These are phyloP conservation scores for Spergularia bocconei DNA, from an alignment of 148 eudicot species.

Conservation along the genomic window DNA sequence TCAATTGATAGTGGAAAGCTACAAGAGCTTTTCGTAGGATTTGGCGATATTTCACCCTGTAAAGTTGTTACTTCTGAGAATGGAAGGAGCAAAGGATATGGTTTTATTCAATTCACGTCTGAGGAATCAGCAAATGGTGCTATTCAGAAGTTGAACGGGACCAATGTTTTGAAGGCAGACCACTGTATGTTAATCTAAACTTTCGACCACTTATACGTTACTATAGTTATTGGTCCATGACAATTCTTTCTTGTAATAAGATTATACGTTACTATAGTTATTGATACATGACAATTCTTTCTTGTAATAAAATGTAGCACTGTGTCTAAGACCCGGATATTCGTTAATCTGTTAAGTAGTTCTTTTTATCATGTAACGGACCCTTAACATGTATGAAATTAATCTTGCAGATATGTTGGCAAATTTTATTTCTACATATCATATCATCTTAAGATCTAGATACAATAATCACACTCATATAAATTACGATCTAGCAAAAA, in stretches of 20 bases:
- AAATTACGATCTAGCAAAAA: too few species aligned
- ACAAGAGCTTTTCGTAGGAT: conserved; percentile 54
- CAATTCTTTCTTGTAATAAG: too few species aligned
- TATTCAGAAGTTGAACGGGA: conserved; percentile 60
- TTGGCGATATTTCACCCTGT: conserved; percentile 63
- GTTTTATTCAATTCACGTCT: conserved; percentile 69
- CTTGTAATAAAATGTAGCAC: too few species aligned
- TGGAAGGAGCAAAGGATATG: conserved; percentile 73
- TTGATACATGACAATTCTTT: too few species aligned
- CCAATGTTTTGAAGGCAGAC: conserved; percentile 46
- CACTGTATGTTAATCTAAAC: conserved; percentile 48
- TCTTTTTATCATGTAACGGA: too few species aligned
- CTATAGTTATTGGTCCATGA: too few species aligned
- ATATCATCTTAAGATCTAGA: too few species aligned
- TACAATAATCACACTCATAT: too few species aligned
- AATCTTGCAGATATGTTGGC: conserved; percentile 51
- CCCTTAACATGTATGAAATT: not conserved
- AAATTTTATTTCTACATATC: conserved; percentile 34
- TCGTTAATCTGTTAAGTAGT: too few species aligned
- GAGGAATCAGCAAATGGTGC: conserved; percentile 64
- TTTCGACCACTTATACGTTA: not conserved
- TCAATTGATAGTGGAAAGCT: conserved; percentile 54
- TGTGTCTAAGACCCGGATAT: too few species aligned
- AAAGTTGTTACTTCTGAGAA: conserved; percentile 65
- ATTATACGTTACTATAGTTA: too few species aligned